Base-by-base conservation (phyloP, 176 grass and related monocot species). In the Avena insularis region DNA sequence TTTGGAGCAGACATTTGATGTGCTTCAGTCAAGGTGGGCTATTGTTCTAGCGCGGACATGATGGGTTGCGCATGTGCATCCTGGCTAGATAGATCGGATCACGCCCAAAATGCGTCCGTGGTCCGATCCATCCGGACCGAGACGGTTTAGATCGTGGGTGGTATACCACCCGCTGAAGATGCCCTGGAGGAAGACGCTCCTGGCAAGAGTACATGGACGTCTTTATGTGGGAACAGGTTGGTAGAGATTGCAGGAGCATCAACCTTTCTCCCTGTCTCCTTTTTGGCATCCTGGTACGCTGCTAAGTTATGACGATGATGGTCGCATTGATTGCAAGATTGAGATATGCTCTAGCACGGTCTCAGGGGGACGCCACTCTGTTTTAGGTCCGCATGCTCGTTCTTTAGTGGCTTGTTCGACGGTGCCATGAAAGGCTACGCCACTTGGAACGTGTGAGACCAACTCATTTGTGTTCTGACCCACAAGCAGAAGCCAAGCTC, bases 181-280 rank as follows among this genome's bases (percentile, higher is more conserved):
- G 29, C 29, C 29, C 29, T 29, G 29, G 29, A 29, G 29, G 29
- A 29, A 29, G 29, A 29, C 29, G 29, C 29, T 29, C 8, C 51
- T 33, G 50, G 20, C 76, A 16, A 19, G 77, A 45, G 65, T 8
- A 47, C 89, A 50, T 59, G 36, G 12, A 31, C 4, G 62, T 27
- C 62, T 65, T 65, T 65, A 40, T 82, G 90, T 88, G 90, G 82
- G 67, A 86, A 81, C 86, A 85, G 86, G 90, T 77, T 88, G 86
- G 90, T 91, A 81, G 55, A 69, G 27, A 77, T 27, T 43, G 82
- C 77, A 45, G 69, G 9, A 20, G 31, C 75, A 79, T 79, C 64
- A 62, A 21, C 15, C 70, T 56, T 55, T 87, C 57, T 31, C 25
- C 12, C 29, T 29, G 46, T 51, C 4, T 75, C 51, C 58, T 19